Evolutionary conservation across 371 early-diverging fungal species (phyloP), one percentile per base, ranked within the genome.

Genomic region (Rhizomucor pusillus): DNA sequence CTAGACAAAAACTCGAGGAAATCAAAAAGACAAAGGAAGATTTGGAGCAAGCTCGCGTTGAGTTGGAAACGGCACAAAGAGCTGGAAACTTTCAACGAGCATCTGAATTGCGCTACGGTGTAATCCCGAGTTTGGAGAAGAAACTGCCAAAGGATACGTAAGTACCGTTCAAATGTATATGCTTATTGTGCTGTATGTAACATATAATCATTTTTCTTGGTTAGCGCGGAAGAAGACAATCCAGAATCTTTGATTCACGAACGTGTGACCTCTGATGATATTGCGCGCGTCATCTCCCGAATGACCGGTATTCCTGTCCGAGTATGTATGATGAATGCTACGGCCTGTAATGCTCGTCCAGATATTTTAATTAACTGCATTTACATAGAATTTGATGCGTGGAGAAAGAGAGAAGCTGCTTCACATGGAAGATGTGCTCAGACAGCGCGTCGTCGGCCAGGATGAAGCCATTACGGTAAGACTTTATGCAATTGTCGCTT

Each of bases 291-390:
- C 3, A 89, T 97, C 5, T 81, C 90, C 3, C 80, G 88, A 20
- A 85, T 88, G 77, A 95, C 95, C 3, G 94, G 94, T 34, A 94
- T 97, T 50, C 94, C 95, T 12, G 91, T 94, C 1, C 81, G 82
- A 50, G 65, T 58, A 18, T 19, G 6, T 29, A 29, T 7, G 29
- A 29, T 29, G 29, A 29, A 29, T 5, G 29, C 3, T 3, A 29
- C 29, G 29, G 3, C 3, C 29, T 29, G 29, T 29, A n/a, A n/a
- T n/a, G 29, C 7, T 7, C 29, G 3, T 29, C 29, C 29, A 29
- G 5, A 5, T 29, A 5, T 5, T 29, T 29, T 29, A 5, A 3
- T 29, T 29, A 29, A 29, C 29, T 5, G 7, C 7, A 25, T 33
- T 22, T 11, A 23, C 37, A 20, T 66, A 75, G 74, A 85, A 82